Percentiles rank a stretch among this genome's conserved stretches.
Evolutionary conservation across 768 basidiomycete species (phyloP).

Genomic region (Lyophyllum atratum): DNA sequence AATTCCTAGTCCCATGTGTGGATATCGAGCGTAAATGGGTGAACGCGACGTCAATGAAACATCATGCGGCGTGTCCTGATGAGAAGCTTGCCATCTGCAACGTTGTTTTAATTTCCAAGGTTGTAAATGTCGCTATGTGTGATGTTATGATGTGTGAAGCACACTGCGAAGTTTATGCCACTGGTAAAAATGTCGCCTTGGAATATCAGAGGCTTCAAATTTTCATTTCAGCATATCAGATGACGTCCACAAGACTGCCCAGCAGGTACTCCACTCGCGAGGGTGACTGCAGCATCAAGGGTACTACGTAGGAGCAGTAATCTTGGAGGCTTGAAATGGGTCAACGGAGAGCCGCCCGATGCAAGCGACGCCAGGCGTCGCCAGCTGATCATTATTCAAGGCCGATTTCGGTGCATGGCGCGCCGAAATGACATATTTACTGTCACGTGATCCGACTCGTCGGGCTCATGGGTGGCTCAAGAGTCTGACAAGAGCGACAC

Average conservation of each 20-base stretch:
- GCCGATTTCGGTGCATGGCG: background rate
- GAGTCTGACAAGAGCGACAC: too few species aligned
- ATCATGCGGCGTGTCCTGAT: background rate
- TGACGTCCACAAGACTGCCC: background rate
- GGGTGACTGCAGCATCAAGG: background rate
- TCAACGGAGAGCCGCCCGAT: constrained; percentile 6
- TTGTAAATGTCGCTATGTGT: background rate
- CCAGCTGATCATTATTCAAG: constrained; percentile 2
- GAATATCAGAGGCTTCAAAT: background rate
- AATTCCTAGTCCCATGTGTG: background rate
- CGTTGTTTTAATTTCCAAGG: background rate
- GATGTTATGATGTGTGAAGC: background rate
- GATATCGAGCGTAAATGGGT: background rate
- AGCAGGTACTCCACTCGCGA: background rate
- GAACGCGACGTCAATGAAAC: background rate
- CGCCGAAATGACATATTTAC: background rate
- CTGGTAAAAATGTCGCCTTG: background rate
- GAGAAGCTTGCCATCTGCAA: background rate
- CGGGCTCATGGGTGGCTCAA: background rate
- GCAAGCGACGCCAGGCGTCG: too few species aligned
- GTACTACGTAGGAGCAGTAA: background rate
- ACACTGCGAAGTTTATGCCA: background rate
- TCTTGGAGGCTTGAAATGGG: background rate
- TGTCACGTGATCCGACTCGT: background rate
- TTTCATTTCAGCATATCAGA: background rate